These are phyloP conservation scores for Dysphania ambrosioides DNA, from an alignment of 148 eudicot genomes.

Conservation along the genomic window DNA sequence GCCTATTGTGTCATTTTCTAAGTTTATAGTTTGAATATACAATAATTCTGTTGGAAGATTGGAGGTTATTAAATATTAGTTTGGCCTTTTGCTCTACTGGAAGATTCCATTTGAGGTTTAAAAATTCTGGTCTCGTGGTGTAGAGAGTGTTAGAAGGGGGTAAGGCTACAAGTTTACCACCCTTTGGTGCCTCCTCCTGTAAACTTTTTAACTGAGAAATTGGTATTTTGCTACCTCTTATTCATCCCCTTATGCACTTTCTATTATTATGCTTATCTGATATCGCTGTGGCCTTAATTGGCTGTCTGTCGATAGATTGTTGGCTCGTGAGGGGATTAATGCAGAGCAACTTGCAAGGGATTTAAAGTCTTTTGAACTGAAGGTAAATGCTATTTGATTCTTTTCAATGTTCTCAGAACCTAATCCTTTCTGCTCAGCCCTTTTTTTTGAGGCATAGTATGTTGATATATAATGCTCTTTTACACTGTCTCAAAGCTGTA, in stretches of 20 bases:
- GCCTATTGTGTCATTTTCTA: background rate
- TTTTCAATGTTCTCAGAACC: background rate
- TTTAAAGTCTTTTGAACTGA: conserved; percentile 84
- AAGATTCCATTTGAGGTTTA: background rate
- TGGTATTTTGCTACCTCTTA: background rate
- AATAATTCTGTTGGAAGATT: background rate
- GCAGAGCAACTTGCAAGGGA: conserved; percentile 97
- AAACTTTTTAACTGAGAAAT: background rate
- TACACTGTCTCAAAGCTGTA: background rate
- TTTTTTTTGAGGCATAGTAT: background rate
- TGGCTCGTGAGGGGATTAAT: conserved; percentile 94
- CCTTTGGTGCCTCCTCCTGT: background rate
- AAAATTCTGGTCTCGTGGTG: background rate
- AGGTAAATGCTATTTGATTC: conserved; percentile 40
- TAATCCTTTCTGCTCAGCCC: background rate
- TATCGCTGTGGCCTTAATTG: conserved; percentile 1
- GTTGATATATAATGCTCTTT: background rate
- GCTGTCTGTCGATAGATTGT: conserved; percentile 47
- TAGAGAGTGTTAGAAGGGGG: background rate
- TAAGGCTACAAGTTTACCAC: background rate
- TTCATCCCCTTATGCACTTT: background rate
- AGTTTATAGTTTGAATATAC: background rate
- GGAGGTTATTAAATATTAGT: background rate
- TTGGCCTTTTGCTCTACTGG: background rate
- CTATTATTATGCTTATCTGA: background rate